Percentiles rank a stretch among this genome's conserved stretches.
phyloP scores from a whole-genome alignment of 108 stramenopile genomes.

The Conticribra weissflogii region DNA sequence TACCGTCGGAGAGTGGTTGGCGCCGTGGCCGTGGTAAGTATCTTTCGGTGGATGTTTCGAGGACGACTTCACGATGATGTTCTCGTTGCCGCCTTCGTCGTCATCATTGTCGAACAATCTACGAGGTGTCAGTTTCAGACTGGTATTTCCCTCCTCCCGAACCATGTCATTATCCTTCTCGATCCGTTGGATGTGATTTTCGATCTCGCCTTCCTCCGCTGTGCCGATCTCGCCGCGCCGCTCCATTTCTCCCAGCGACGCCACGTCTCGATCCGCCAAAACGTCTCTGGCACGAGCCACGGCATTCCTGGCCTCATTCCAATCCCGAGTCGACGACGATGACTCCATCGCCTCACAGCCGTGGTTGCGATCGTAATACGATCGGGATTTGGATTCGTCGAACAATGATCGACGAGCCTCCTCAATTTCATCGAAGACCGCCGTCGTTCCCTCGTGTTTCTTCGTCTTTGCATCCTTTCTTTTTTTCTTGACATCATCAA shows the following conservation, averaged over 20 bases:
- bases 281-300: not conserved
- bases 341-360: not conserved
- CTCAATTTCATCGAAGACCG: not conserved
- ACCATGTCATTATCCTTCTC: too few relatives aligned
- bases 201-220: not conserved
- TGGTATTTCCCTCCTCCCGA: not conserved
- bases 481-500: not conserved
- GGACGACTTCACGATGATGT: too few relatives aligned
- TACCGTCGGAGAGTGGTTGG: not conserved
- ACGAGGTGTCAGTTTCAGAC: not conserved
- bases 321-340: not conserved
- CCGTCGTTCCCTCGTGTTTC: not conserved
- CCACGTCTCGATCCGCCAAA: not conserved
- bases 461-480: not conserved
- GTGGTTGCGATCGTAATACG: conserved; percentile 3
- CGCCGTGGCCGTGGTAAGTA: not conserved
- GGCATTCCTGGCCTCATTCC: conserved; percentile 1
- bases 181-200: too few relatives aligned
- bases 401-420: conserved; percentile 1
- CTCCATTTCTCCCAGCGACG: not conserved
- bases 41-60: too few relatives aligned
- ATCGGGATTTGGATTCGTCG: not conserved
- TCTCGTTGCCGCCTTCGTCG: not conserved
- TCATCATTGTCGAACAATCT: not conserved
- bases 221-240: not conserved